These are phyloP conservation scores for Kurtzmaniella cleridarum DNA, from an alignment of 805 yeast genomes.

Conservation along the genomic window DNA sequence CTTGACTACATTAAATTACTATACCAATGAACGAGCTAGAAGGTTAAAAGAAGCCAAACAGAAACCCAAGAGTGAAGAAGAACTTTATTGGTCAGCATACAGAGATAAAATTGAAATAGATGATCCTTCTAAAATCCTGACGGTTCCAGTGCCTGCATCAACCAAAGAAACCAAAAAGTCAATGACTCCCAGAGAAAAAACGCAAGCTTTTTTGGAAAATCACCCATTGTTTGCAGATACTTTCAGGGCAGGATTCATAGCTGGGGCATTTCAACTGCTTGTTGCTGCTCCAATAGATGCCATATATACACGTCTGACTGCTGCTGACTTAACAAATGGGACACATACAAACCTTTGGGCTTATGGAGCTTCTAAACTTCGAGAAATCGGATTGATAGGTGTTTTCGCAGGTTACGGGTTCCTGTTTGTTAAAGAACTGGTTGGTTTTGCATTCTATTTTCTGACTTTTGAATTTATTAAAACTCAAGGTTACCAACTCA, in stretches of 20 bases:
- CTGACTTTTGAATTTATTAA: slow-evolving; percentile 75
- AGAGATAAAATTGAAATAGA: too few species aligned
- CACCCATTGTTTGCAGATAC: slow-evolving; percentile 41
- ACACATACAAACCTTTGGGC: slow-evolving; percentile 68
- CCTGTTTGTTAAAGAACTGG: slow-evolving; percentile 68
- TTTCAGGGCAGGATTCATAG: slow-evolving; percentile 75
- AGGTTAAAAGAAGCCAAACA: too few species aligned
- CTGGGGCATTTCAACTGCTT: slow-evolving; percentile 83
- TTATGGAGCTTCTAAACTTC: slow-evolving; percentile 64
- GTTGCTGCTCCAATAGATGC: slow-evolving; percentile 95
- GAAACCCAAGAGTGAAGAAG: too few species aligned
- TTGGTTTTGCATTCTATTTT: slow-evolving; percentile 84
- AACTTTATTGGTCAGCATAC: too few species aligned
- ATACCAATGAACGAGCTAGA: too few species aligned
- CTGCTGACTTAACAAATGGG: slow-evolving; percentile 67
- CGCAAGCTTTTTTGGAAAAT: slow-evolving; percentile 10
- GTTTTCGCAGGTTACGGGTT: slow-evolving; percentile 88
- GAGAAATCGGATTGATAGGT: slow-evolving; percentile 72
- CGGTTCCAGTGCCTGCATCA: too few species aligned
- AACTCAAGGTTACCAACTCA: slow-evolving; percentile 53
- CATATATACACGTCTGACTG: slow-evolving; percentile 72
- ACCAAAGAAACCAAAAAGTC: slow-evolving; percentile 12
- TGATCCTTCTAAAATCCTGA: too few species aligned
- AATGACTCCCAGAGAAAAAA: slow-evolving; percentile 18
- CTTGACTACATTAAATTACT: slow-evolving; percentile 43